Conservation (phyloP, 768 basidiomycete genomes). For the Lentinula raphanica region DNA sequence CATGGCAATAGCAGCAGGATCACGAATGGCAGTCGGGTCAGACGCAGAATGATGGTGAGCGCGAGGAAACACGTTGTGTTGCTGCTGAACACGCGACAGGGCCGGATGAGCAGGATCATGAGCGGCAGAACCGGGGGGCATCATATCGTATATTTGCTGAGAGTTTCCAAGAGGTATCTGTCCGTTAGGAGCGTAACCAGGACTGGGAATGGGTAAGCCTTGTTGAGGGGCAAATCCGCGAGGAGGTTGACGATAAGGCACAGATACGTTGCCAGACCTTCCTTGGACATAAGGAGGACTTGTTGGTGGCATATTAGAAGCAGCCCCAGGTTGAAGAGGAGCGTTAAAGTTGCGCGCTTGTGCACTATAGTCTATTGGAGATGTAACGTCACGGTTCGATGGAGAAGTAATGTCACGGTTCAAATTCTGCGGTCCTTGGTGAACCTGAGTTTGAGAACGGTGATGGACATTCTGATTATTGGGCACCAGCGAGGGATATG, state of each 20-base stretch:
- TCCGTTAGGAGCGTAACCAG: constrained; percentile 56
- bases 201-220: constrained; percentile 41
- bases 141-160: constrained; percentile 80
- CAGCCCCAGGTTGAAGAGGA: constrained; percentile 32
- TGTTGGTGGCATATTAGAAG: constrained; percentile 23
- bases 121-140: constrained; percentile 43
- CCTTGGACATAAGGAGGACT: constrained; percentile 43
- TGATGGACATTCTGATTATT: constrained; percentile 41
- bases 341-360: constrained; percentile 55
- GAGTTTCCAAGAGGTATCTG: constrained; percentile 69
- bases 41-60: constrained; percentile 82
- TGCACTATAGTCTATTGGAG: constrained; percentile 45
- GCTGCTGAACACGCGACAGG: constrained; percentile 74
- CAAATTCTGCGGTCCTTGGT: constrained; percentile 23
- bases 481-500: constrained; percentile 66
- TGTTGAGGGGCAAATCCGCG: constrained; percentile 56
- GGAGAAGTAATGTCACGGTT: constrained; percentile 34
- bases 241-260: constrained; percentile 57
- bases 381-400: constrained; percentile 36
- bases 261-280: constrained; percentile 41
- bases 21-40: constrained; percentile 73
- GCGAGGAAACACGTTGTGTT: constrained; percentile 66
- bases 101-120: constrained; percentile 57
- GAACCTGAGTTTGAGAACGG: constrained; percentile 46
- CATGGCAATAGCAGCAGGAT: constrained; percentile 61